Conservation (phyloP, 2,329 filamentous ascomycete genomes). For the Exophiala xenobiotica region DNA sequence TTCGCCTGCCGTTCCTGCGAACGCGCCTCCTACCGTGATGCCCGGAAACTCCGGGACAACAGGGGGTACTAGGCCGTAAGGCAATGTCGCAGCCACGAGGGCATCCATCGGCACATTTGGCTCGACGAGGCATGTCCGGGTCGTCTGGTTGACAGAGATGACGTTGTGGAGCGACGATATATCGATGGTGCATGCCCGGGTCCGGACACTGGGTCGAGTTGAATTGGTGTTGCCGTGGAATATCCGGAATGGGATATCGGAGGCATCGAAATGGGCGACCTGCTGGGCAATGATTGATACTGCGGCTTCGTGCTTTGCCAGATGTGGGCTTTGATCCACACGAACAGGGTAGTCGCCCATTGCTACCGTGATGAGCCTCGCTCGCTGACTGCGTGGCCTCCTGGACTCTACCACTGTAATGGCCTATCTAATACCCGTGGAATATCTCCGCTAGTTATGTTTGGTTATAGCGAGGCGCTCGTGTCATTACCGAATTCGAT, state of each 20-base stretch:
- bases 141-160: slow-evolving; percentile 56
- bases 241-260: slow-evolving; percentile 50
- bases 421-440: too few relatives aligned
- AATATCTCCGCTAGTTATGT: too few relatives aligned
- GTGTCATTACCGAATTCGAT: too few relatives aligned
- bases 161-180: slow-evolving; percentile 65
- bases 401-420: too few relatives aligned
- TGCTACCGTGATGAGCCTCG: too few relatives aligned
- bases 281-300: slow-evolving; percentile 12
- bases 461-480: too few relatives aligned
- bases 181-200: slow-evolving; percentile 60
- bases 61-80: slow-evolving; percentile 58
- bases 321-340: not conserved
- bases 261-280: slow-evolving; percentile 27
- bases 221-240: slow-evolving; percentile 59
- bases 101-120: slow-evolving; percentile 69
- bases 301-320: slow-evolving; percentile 7
- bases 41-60: slow-evolving; percentile 72
- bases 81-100: slow-evolving; percentile 59
- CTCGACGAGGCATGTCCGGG: slow-evolving; percentile 63
- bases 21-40: slow-evolving; percentile 69
- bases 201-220: slow-evolving; percentile 46
- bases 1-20: slow-evolving; percentile 66
- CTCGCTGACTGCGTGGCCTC: too few relatives aligned
- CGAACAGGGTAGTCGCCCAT: too few relatives aligned